A percentile compares a stretch with the other conserved stretches of the same genome.
Evolutionary conservation across 2,329 filamentous ascomycete species (phyloP).

Genomic region (Torrubiellomyces zombiae): DNA sequence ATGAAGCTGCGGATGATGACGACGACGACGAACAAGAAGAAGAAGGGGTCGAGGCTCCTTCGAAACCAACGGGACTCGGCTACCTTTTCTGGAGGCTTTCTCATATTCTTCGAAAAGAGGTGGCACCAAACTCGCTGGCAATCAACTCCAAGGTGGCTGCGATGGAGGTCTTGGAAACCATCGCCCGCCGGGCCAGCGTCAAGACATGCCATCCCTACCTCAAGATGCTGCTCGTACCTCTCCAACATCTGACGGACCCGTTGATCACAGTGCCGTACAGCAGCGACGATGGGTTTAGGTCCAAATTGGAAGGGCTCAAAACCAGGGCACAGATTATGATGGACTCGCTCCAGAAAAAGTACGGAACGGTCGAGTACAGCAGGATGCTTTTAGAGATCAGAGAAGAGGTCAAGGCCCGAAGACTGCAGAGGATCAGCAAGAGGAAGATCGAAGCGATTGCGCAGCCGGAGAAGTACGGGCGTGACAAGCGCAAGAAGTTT

Average conservation of each 20-base stretch:
- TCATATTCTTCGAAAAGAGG: slow-evolving; percentile 62
- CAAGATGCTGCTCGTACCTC: slow-evolving; percentile 37
- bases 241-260: slow-evolving; percentile 74
- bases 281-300: slow-evolving; percentile 51
- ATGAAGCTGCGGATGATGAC: slow-evolving; percentile 23
- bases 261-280: slow-evolving; percentile 56
- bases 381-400: slow-evolving; percentile 55
- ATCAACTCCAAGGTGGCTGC: slow-evolving; percentile 61
- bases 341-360: slow-evolving; percentile 66
- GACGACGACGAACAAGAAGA: slow-evolving; percentile 28
- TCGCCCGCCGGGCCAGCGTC: slow-evolving; percentile 44
- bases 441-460: slow-evolving; percentile 75
- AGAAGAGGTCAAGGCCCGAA: slow-evolving; percentile 51
- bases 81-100: slow-evolving; percentile 69
- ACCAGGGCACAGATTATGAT: slow-evolving; percentile 61
- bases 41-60: slow-evolving; percentile 16
- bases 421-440: slow-evolving; percentile 65
- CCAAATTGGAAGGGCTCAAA: slow-evolving; percentile 53
- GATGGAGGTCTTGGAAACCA: slow-evolving; percentile 55
- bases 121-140: slow-evolving; percentile 42
- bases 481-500: slow-evolving; percentile 67
- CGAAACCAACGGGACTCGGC: slow-evolving; percentile 31
- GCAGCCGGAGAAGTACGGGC: slow-evolving; percentile 61
- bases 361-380: slow-evolving; percentile 71
- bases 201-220: slow-evolving; percentile 45